Evolutionary conservation across 495 filamentous ascomycete genomes (phyloP), one percentile per base, ranked within the genome.

Genomic region (Thermothielavioides terrestris): DNA sequence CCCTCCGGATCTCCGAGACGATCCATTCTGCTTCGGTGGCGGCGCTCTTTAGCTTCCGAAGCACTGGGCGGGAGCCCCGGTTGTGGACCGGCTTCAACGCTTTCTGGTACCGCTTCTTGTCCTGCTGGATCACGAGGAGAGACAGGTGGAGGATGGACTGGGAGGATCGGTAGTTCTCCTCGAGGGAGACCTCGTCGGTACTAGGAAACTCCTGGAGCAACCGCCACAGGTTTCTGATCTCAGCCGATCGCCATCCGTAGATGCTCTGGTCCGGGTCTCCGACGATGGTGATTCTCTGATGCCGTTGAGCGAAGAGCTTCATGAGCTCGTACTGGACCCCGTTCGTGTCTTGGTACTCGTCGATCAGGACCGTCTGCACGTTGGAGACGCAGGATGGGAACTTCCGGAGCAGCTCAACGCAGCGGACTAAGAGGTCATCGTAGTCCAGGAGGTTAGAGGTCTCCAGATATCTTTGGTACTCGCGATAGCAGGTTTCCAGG

Each of bases 261-360:
- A 99, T 99, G 56, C 90, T 95, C 61, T 99, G 94, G 62, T 99
- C 92, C 7, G 94, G 94, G 61, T 99, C 92, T 12, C 94, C 92
- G 14, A 99, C 94, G 42, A 95, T 87, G 9, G 92, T 97, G 50
- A 99, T 89, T 15, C 82, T 74, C 46, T 80, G 78, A 38, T 77
- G 73, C 28, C 71, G 62, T 21, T 85, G 77, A 14, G 92, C 89
- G 57, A 99, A 85, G 5, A 94, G 77, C 42, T 81, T 83, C 90
- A 96, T 96, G 39, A 99, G 68, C 43, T 97, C 88, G 57, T 94
- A 99, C 65, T 99, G 94, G 6, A 95, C 82, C 15, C 84, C 71
- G 55, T 99, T 99, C 1, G 94, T 99, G 61, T 99, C 94, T 63
- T 99, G 94, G 54, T 95, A 99, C 59, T 99, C 94, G 59, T 99